phyloP scores from a whole-genome alignment of 768 basidiomycete genomes.

The Megacollybia marginata region DNA sequence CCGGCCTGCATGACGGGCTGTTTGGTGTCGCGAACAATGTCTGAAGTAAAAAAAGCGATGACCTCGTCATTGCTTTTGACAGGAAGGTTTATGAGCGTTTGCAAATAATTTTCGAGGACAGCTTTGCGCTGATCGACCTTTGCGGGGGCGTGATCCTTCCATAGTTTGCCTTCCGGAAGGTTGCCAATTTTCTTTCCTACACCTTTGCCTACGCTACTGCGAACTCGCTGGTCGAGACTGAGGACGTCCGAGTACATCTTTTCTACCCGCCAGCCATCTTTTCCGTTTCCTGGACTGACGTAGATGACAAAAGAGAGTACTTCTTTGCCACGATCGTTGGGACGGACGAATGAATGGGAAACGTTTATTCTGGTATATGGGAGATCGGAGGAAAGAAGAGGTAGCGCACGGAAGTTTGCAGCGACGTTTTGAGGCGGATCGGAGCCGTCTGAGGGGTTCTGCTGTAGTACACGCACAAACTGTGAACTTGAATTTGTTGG shows the following conservation, averaged over 20 bases:
- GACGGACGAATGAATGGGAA: slow-evolving; percentile 74
- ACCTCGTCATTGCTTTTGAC: slow-evolving; percentile 86
- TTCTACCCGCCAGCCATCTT: slow-evolving; percentile 77
- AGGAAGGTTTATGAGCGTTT: slow-evolving; percentile 72
- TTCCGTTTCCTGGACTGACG: slow-evolving; percentile 65
- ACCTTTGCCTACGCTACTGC: slow-evolving; percentile 57
- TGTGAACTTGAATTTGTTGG: slow-evolving; percentile 23
- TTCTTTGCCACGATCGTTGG: slow-evolving; percentile 89
- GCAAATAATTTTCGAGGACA: slow-evolving; percentile 80
- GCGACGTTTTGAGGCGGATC: slow-evolving; percentile 11
- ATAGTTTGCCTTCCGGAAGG: slow-evolving; percentile 87
- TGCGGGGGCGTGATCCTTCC: slow-evolving; percentile 96
- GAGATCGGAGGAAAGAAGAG: slow-evolving; percentile 64
- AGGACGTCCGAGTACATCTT: slow-evolving; percentile 93
- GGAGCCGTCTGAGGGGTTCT: not conserved
- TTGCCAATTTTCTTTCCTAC: slow-evolving; percentile 71
- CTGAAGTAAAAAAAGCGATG: slow-evolving; percentile 87
- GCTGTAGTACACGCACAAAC: slow-evolving; percentile 11
- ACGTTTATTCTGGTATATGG: slow-evolving; percentile 65
- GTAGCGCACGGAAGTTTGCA: slow-evolving; percentile 63
- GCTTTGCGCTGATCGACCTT: slow-evolving; percentile 95
- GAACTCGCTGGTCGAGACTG: slow-evolving; percentile 75
- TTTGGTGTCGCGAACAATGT: slow-evolving; percentile 70
- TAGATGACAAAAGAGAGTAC: slow-evolving; percentile 81
- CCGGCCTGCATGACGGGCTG: slow-evolving; percentile 74